Conservation (phyloP, 306 rosid genomes). For the Betula pendula region DNA sequence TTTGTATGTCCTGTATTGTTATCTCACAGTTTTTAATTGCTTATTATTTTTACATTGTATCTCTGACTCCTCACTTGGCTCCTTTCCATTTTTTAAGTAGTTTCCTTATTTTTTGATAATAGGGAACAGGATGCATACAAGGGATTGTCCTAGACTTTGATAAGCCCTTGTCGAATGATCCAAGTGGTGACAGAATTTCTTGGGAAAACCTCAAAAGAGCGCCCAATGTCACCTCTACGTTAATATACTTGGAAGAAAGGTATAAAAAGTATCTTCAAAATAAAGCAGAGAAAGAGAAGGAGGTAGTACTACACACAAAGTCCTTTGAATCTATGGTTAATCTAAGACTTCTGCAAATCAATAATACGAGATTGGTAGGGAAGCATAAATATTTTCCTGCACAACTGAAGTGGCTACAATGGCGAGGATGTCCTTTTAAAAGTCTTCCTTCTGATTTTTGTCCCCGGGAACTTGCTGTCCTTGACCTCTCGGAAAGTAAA, state of each 20-base stretch:
- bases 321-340: slow-evolving; percentile 44
- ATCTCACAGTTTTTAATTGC: background rate
- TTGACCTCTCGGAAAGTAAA: slow-evolving; percentile 57
- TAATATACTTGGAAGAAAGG: slow-evolving; percentile 34
- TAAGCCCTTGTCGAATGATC: slow-evolving; percentile 1
- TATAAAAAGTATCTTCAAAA: slow-evolving; percentile 25
- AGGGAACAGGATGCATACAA: slow-evolving; percentile 43
- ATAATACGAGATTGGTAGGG: slow-evolving; percentile 51
- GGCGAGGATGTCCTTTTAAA: slow-evolving; percentile 59
- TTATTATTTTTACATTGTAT: background rate
- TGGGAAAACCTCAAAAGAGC: slow-evolving; percentile 19
- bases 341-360: slow-evolving; percentile 57
- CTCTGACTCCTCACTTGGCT: background rate
- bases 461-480: slow-evolving; percentile 53
- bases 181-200: slow-evolving; percentile 22
- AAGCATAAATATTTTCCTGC: slow-evolving; percentile 40
- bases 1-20: background rate
- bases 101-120: slow-evolving; percentile 10
- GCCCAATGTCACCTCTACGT: slow-evolving; percentile 30
- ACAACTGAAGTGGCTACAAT: slow-evolving; percentile 65
- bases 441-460: slow-evolving; percentile 40
- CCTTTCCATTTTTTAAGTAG: background rate
- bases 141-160: slow-evolving; percentile 56
- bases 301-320: slow-evolving; percentile 33
- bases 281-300: slow-evolving; percentile 26